These are phyloP conservation scores for Paramecium sexaurelia DNA, from an alignment of 73 alveolate genomes.

Conservation along the genomic window DNA sequence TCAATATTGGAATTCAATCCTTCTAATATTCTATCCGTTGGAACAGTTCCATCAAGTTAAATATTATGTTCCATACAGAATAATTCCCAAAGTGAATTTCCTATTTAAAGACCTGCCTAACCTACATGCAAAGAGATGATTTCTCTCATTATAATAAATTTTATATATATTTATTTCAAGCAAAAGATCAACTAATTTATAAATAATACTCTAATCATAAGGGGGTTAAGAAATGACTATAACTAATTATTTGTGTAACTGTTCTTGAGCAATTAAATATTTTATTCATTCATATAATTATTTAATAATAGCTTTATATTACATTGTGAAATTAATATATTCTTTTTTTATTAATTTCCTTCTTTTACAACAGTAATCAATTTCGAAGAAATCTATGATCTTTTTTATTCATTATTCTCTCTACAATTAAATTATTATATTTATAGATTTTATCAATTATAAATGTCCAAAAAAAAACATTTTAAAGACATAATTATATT, in stretches of 20 bases:
- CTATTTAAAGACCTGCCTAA: conserved; percentile 16
- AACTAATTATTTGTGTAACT: neutral
- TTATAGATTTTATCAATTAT: no score
- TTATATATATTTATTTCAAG: neutral
- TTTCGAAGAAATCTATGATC: no score
- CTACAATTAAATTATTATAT: no score
- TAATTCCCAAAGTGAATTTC: neutral
- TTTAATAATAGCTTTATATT: neutral
- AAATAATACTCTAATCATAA: neutral
- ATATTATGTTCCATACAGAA: conserved; percentile 14
- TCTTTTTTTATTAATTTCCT: no score
- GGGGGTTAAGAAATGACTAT: neutral
- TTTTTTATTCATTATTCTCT: no score
- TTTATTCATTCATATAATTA: neutral
- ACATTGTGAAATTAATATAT: no score
- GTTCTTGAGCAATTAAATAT: neutral
- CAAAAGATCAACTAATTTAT: neutral
- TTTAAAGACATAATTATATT: no score
- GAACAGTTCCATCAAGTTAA: conserved; percentile 28
- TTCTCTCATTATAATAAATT: neutral
- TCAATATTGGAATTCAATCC: neutral
- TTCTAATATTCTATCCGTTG: neutral
- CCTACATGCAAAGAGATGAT: neutral
- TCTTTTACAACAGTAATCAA: no score
- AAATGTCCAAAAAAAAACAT: no score